phyloP scores from a whole-genome alignment of 345 rosid genomes.

The Brassica napus region Da-Ae NC_063442.1:35734501-35735000 shows the following conservation, averaged over 20 bases:
- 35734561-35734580: slow-evolving; percentile 26
- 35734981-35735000: background rate
- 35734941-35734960: background rate
- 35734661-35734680: slow-evolving; percentile 53
- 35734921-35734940: background rate
- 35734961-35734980: background rate
- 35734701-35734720: slow-evolving; percentile 55
- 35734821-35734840: background rate
- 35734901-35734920: background rate
- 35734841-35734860: background rate
- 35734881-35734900: background rate
- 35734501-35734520: slow-evolving; percentile 51
- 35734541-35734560: slow-evolving; percentile 13
- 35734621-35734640: slow-evolving; percentile 48
- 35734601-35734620: slow-evolving; percentile 32
- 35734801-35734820: background rate
- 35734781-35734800: background rate
- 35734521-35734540: slow-evolving; percentile 46
- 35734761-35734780: background rate
- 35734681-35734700: slow-evolving; percentile 47
- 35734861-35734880: background rate
- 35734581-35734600: slow-evolving; percentile 23
- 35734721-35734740: slow-evolving; percentile 44
- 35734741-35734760: background rate
- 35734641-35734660: slow-evolving; percentile 42